Evolutionary conservation across 768 basidiomycete species (phyloP), one percentile per base, ranked within the genome.

Genomic region (Mycena leptocephala): DNA sequence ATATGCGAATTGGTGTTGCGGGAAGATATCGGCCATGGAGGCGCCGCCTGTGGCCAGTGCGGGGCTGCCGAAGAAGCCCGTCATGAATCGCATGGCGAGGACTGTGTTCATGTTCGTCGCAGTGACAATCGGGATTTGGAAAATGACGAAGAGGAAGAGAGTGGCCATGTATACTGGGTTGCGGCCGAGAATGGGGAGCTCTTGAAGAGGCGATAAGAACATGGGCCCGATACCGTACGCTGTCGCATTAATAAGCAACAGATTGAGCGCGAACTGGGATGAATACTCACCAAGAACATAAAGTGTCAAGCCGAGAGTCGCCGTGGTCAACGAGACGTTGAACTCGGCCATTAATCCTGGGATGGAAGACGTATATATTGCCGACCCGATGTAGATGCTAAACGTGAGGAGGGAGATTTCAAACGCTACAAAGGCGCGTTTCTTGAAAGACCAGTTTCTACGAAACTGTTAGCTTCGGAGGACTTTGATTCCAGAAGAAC

Each of bases 121-220:
- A 10, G 82, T 79, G 51, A 82, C 81, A 2, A 82, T 83, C 5
- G 85, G 85, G 5, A 85, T 80, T 75, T 85, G 84, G 65, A 85
- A 78, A 9, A 82, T 67, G 68, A 84, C 81, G 75, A 84, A 85
- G 56, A 83, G 24, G 72, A 76, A 62, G 32, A 85, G 80, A 1
- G 84, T 81, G 16, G 77, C n/a, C 55, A 85, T 83, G 77, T 85
- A 85, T 6, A 84, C 74, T 41, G 81, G 76, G 70, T 81, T 84
- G 22, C 85, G 80, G 16, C 84, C 84, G 39, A 85, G 72, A 20
- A 79, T 76, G 20, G 84, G 83, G 51, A 85, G 75, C 72, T 85
- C 85, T 56, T 80, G 81, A 16, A 85, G 72, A 20, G 85, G 84
- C 1, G 82, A 75, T 58, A 80, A 78, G 46, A 84, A 66, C 81